These are phyloP conservation scores for Colletotrichum liaoningense DNA, from an alignment of 2,329 filamentous ascomycete genomes.

Conservation along the genomic window DNA sequence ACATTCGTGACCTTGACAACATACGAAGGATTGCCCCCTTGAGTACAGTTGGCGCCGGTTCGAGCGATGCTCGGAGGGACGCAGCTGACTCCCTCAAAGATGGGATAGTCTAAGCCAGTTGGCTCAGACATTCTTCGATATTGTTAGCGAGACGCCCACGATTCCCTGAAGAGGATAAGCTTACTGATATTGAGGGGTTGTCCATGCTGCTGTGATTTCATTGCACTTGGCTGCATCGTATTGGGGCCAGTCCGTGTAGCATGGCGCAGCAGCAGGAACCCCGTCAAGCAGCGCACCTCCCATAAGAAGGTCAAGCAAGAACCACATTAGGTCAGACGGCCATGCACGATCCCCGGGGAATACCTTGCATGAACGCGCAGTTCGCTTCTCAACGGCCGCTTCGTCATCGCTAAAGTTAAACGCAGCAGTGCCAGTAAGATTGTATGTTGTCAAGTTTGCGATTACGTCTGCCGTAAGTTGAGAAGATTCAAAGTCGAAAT, in stretches of 20 bases:
- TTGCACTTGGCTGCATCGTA: slow-evolving; percentile 50
- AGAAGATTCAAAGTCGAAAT: slow-evolving; percentile 8
- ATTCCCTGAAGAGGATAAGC: slow-evolving; percentile 58
- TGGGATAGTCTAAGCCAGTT: slow-evolving; percentile 67
- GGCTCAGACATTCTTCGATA: neutral
- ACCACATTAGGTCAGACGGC: slow-evolving; percentile 19
- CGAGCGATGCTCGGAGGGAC: slow-evolving; percentile 23
- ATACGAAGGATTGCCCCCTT: slow-evolving; percentile 40
- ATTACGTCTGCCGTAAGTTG: neutral
- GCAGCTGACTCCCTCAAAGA: slow-evolving; percentile 58
- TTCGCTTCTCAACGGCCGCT: neutral
- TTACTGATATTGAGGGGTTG: slow-evolving; percentile 45
- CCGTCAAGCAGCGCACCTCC: slow-evolving; percentile 21
- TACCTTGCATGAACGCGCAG: slow-evolving; percentile 24
- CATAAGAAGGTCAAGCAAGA: slow-evolving; percentile 3
- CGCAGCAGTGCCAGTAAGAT: neutral
- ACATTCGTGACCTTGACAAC: slow-evolving; percentile 39
- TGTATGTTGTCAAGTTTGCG: neutral
- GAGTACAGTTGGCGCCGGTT: slow-evolving; percentile 32
- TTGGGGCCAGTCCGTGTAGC: slow-evolving; percentile 49
- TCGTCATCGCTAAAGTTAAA: slow-evolving; percentile 11
- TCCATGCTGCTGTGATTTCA: slow-evolving; percentile 43
- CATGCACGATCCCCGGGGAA: slow-evolving; percentile 26
- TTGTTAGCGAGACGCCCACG: neutral
- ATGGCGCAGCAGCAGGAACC: slow-evolving; percentile 46